phyloP scores from a whole-genome alignment of 495 filamentous ascomycete genomes.

The Pseudevernia furfuracea region DNA sequence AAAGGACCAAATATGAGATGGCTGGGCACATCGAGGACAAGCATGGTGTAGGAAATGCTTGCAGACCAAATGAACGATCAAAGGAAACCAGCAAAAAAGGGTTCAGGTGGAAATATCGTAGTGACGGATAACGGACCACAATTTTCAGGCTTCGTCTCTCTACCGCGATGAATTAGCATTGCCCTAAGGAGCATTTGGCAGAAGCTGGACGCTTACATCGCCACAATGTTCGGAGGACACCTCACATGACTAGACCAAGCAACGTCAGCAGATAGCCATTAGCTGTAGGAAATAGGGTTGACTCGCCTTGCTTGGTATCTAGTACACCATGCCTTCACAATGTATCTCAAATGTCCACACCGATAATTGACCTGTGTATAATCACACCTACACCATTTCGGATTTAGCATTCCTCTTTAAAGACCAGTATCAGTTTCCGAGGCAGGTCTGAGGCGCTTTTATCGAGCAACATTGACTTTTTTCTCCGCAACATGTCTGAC shows the following conservation, averaged over 20 bases:
- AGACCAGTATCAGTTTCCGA: neutral
- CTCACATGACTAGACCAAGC: slow-evolving; percentile 25
- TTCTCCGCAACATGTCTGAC: neutral
- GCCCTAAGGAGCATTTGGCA: neutral
- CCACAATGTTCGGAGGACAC: slow-evolving; percentile 43
- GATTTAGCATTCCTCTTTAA: neutral
- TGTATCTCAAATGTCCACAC: slow-evolving; percentile 44
- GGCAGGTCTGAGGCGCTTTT: neutral
- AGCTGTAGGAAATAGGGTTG: slow-evolving; percentile 16
- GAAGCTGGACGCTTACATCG: slow-evolving; percentile 32
- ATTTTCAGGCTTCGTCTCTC: slow-evolving; percentile 38
- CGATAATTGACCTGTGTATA: slow-evolving; percentile 45
- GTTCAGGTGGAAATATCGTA: neutral
- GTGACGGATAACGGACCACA: slow-evolving; percentile 31
- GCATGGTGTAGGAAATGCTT: neutral
- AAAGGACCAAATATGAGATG: neutral
- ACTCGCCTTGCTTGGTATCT: slow-evolving; percentile 39
- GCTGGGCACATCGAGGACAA: neutral
- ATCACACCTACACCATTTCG: slow-evolving; percentile 43
- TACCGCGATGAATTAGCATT: slow-evolving; percentile 17
- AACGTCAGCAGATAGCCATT: slow-evolving; percentile 1
- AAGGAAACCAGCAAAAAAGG: slow-evolving; percentile 1
- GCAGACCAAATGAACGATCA: slow-evolving; percentile 1
- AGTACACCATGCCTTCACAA: slow-evolving; percentile 47
- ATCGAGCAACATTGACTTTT: neutral